These are phyloP conservation scores for Xylariaceae sp. DNA, from an alignment of 2,329 filamentous ascomycete genomes.

Conservation along the genomic window DNA sequence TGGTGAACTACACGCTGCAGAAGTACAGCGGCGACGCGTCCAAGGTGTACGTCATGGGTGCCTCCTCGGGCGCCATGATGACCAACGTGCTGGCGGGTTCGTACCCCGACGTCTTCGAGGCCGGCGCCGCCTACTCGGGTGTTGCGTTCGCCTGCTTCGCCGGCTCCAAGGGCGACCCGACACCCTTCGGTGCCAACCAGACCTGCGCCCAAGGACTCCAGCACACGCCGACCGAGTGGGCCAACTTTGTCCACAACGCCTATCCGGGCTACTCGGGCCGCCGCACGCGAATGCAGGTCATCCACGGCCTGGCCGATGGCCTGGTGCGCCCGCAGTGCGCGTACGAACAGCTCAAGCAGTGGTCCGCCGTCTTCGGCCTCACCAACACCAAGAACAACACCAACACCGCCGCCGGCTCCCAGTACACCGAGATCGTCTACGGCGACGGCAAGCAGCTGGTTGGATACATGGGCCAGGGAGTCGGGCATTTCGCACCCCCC, in stretches of 20 bases:
- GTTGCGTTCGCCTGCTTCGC: constrained; percentile 15
- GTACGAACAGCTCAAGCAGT: constrained; percentile 26
- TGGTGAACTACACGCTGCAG: constrained; percentile 5
- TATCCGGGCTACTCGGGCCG: constrained; percentile 33
- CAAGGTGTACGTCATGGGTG: constrained; percentile 11
- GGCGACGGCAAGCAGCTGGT: constrained; percentile 11
- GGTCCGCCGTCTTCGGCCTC: constrained; percentile 7
- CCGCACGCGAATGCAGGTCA: constrained; percentile 32
- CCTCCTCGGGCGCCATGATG: constrained; percentile 19
- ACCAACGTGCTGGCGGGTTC: constrained; percentile 19
- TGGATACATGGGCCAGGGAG: constrained; percentile 12
- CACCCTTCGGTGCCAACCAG: constrained; percentile 17
- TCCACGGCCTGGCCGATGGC: constrained; percentile 32
- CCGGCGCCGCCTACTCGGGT: constrained; percentile 14
- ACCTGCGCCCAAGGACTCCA: constrained; percentile 17
- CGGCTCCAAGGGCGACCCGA: constrained; percentile 12
- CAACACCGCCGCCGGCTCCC: constrained; percentile 1
- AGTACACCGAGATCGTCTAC: constrained; percentile 14
- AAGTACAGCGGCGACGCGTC: constrained; percentile 9
- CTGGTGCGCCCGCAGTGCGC: constrained; percentile 26
- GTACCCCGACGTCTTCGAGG: constrained; percentile 21
- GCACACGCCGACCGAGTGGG: constrained; percentile 27
- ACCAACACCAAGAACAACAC: constrained; percentile 9
- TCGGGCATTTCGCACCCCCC: constrained; percentile 12
- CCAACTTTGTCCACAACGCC: constrained; percentile 27